Evolutionary conservation across 2,329 filamentous ascomycete species (phyloP).

Genomic region (Apiospora arundinis): DNA sequence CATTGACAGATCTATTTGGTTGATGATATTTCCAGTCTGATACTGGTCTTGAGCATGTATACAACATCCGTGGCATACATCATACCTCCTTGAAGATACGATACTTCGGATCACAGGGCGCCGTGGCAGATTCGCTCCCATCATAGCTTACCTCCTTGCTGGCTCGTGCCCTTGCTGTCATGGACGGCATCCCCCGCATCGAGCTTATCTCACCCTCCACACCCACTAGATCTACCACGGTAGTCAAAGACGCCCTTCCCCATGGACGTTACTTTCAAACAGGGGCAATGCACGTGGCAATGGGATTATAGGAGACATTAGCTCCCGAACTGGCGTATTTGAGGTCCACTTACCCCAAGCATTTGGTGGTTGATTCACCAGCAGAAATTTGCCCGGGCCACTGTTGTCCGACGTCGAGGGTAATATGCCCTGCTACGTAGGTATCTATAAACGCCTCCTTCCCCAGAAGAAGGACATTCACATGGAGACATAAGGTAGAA

Average conservation of each 20-base stretch:
- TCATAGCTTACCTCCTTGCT: not conserved
- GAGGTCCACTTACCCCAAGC: not conserved
- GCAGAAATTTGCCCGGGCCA: not conserved
- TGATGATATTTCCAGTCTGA: too few species aligned
- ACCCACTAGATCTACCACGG: not conserved
- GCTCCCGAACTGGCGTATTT: too few species aligned
- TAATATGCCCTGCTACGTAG: not conserved
- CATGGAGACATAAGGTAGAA: too few species aligned
- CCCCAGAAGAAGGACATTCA: not conserved
- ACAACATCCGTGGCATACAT: not conserved
- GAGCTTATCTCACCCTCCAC: not conserved
- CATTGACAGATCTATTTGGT: too few species aligned
- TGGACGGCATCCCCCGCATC: conserved; percentile 40
- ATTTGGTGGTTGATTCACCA: too few species aligned
- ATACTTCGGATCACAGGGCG: not conserved
- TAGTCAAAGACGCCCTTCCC: not conserved
- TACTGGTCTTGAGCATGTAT: too few species aligned
- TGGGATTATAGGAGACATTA: too few species aligned
- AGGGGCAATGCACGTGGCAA: too few species aligned
- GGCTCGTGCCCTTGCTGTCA: conserved; percentile 69
- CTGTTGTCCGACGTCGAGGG: not conserved
- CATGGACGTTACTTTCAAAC: not conserved
- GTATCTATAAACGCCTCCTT: not conserved
- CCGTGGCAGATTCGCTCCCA: not conserved
- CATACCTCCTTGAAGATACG: not conserved